Evolutionary conservation across 306 rosid genomes (phyloP).

Genomic region (Cicer judaicum): DNA sequence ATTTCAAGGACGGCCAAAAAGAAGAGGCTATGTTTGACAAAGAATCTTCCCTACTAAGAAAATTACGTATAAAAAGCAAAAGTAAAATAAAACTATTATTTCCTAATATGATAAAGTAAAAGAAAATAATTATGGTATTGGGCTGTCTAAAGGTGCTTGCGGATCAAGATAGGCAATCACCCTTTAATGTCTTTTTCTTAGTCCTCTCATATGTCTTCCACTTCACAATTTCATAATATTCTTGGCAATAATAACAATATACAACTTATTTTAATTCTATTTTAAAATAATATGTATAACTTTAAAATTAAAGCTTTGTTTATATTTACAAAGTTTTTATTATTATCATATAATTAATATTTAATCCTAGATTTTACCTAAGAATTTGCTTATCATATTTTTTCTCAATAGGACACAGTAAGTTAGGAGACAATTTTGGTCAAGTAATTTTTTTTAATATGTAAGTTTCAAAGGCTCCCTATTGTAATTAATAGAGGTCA

Average conservation of each 20-base stretch:
- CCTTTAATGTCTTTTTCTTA: conserved; percentile 33
- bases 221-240: conserved; percentile 12
- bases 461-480: no score
- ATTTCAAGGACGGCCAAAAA: conserved; percentile 50
- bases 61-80: conserved; percentile 20
- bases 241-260: not conserved
- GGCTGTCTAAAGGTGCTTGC: conserved; percentile 63
- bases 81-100: conserved; percentile 31
- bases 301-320: not conserved
- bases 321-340: not conserved
- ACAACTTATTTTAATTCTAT: conserved; percentile 28
- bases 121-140: conserved; percentile 11
- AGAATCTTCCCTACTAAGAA: conserved; percentile 56
- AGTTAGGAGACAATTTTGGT: no score
- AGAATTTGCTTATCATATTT: no score
- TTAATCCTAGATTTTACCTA: not conserved
- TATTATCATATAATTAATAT: not conserved
- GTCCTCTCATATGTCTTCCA: conserved; percentile 14
- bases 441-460: no score
- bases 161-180: conserved; percentile 58
- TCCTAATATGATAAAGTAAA: conserved; percentile 51
- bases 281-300: not conserved
- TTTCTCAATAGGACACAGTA: no score
- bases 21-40: conserved; percentile 46
- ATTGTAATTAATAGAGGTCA: no score